Percentiles rank a stretch among this genome's conserved stretches.
These are phyloP conservation scores for Puccinia polysora DNA, from an alignment of 1,284 basidiomycete genomes.

Conservation along the genomic window DNA sequence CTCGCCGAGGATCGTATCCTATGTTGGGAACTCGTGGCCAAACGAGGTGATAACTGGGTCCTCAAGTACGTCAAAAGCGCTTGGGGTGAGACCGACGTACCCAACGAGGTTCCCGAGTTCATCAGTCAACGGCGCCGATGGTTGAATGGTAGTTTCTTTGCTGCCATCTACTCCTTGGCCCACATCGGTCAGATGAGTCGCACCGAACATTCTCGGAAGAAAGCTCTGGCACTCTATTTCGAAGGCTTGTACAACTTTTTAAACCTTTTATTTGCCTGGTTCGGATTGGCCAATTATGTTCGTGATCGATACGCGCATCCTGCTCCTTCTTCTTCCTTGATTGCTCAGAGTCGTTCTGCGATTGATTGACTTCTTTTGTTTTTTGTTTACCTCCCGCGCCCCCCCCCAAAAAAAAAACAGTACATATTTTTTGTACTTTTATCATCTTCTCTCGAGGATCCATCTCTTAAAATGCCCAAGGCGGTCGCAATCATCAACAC, in stretches of 20 bases:
- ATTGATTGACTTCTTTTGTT: slow-evolving; percentile 10
- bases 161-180: slow-evolving; percentile 60
- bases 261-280: slow-evolving; percentile 88
- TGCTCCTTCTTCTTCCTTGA: background rate
- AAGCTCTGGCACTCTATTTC: slow-evolving; percentile 70
- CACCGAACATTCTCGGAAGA: slow-evolving; percentile 73
- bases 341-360: background rate
- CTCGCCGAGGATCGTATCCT: slow-evolving; percentile 70
- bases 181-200: slow-evolving; percentile 77
- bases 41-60: slow-evolving; percentile 82
- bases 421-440: slow-evolving; percentile 91
- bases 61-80: slow-evolving; percentile 94
- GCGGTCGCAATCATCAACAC: slow-evolving; percentile 74
- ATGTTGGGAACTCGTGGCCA: slow-evolving; percentile 94
- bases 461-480: slow-evolving; percentile 62
- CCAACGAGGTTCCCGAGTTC: slow-evolving; percentile 87
- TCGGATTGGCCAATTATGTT: slow-evolving; percentile 65
- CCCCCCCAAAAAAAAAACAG: too few species aligned
- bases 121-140: slow-evolving; percentile 87
- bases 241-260: slow-evolving; percentile 84
- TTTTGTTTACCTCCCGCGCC: too few species aligned
- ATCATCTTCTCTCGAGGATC: slow-evolving; percentile 77
- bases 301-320: slow-evolving; percentile 45
- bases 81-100: slow-evolving; percentile 93
- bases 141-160: slow-evolving; percentile 93